These are phyloP conservation scores for Stentor roeselii DNA, from an alignment of 73 alveolate species.

Conservation along the genomic window DNA sequence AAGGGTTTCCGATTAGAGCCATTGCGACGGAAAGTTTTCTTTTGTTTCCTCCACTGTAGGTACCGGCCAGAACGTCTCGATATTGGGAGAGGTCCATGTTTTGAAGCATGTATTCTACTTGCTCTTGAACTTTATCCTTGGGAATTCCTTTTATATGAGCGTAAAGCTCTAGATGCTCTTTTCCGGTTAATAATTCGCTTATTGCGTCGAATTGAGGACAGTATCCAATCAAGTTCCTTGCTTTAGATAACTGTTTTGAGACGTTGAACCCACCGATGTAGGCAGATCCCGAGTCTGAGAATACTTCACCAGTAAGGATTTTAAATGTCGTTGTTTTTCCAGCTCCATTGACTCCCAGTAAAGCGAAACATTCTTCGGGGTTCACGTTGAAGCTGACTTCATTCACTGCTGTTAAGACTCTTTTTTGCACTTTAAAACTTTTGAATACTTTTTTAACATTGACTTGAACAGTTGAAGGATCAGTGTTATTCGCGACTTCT, in stretches of 20 bases:
- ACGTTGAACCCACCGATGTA: constrained; percentile 85
- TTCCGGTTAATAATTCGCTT: constrained; percentile 86
- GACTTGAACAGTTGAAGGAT: constrained; percentile 51
- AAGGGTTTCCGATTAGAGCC: constrained; percentile 98
- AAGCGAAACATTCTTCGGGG: constrained; percentile 96
- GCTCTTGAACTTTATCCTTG: constrained; percentile 47
- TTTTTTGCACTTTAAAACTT: constrained; percentile 30
- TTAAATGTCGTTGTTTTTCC: constrained; percentile 98
- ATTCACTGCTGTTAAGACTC: constrained; percentile 73
- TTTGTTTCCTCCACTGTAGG: constrained; percentile 95
- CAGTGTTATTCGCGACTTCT: constrained; percentile 26
- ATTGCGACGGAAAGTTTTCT: constrained; percentile 97
- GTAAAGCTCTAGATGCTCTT: constrained; percentile 93
- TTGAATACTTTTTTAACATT: constrained; percentile 58
- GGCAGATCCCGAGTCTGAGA: constrained; percentile 83
- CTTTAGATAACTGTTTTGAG: constrained; percentile 60
- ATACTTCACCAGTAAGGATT: constrained; percentile 87
- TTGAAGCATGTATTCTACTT: constrained; percentile 71
- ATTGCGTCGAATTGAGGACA: constrained; percentile 98
- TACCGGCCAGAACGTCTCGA: constrained; percentile 79
- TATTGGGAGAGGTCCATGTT: constrained; percentile 87
- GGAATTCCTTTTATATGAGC: constrained; percentile 93
- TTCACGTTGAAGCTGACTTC: constrained; percentile 86
- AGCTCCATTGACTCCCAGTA: constrained; percentile 98
- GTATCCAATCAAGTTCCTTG: constrained; percentile 92